Evolutionary conservation across 2,329 filamentous ascomycete species (phyloP), one percentile per base, ranked within the genome.

Genomic region (Colletotrichum melonis): DNA sequence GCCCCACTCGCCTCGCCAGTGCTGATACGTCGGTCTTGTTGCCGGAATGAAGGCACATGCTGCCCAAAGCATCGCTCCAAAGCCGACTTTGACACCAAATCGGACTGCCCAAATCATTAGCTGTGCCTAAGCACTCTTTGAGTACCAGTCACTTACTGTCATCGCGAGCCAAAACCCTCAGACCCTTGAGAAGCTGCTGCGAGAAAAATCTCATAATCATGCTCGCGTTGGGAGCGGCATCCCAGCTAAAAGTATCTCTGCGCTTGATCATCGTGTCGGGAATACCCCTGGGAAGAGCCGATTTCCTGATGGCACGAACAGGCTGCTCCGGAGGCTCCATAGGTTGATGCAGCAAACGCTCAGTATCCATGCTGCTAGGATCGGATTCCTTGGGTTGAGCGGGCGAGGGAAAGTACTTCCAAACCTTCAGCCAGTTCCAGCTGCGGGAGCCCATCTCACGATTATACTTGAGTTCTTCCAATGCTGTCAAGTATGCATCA

Each of bases 1-100:
- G 26, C 97, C 97, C 97, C 97, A 99, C 87, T 99, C 97, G 35
- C 96, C 96, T 80, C 96, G 89, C 95, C 95, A 98, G 78, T 93
- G 92, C 65, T 91, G 88, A 81, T 98, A 99, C 24, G 93, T 88
- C 0, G 94, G 93, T 65, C 95, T 88, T 2, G 95, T 97, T 9
- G 88, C 85, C 1, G 92, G 89, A 42, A 98, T 89, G 79, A 98
- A 99, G 2, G 97, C 93, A 77, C 97, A 94, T 81, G 97, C 90
- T 22, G 95, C 96, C 85, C 96, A 98, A 0, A 98, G 83, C 5
- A 95, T 90, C 14, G 97, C 97, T 26, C 97, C 97, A 54, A 96
- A 89, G 52, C 96, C 96, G 67, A 98, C 96, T 82, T 99, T 99
- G 80, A 97, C 89, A 5, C 95, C 95, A 80, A 97, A 98, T 59